phyloP scores from a whole-genome alignment of 2,329 filamentous ascomycete species.

The Verticillium nonalfalfae region DNA sequence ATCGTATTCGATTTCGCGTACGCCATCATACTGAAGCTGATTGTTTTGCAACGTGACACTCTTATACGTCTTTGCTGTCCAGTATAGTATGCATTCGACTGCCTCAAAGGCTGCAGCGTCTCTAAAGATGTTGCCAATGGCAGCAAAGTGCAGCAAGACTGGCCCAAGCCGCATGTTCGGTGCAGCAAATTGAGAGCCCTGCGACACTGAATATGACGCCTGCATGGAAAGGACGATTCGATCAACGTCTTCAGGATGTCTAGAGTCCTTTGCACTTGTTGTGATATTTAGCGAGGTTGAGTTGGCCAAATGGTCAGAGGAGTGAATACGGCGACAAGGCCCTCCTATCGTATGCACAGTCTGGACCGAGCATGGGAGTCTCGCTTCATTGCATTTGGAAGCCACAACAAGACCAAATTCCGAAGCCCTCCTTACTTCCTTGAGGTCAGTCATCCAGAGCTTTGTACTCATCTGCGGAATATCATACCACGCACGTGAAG shows the following conservation, averaged over 20 bases:
- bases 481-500: too few relatives aligned
- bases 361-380: too few relatives aligned
- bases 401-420: too few relatives aligned
- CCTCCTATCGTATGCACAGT: too few relatives aligned
- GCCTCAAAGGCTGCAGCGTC: background rate
- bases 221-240: background rate
- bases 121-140: background rate
- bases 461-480: too few relatives aligned
- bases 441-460: too few relatives aligned
- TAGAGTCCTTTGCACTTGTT: background rate
- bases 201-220: background rate
- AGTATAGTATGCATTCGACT: slow-evolving; percentile 1
- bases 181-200: background rate
- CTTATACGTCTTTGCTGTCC: background rate
- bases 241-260: too few relatives aligned
- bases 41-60: background rate
- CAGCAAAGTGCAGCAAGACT: background rate
- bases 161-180: background rate
- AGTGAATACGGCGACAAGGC: too few relatives aligned
- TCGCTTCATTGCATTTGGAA: too few relatives aligned
- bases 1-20: too few relatives aligned
- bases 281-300: background rate
- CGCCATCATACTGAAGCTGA: background rate
- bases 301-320: background rate
- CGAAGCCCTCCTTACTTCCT: too few relatives aligned